phyloP scores from a whole-genome alignment of 345 rosid genomes.

The Aurinia saxatilis region DNA sequence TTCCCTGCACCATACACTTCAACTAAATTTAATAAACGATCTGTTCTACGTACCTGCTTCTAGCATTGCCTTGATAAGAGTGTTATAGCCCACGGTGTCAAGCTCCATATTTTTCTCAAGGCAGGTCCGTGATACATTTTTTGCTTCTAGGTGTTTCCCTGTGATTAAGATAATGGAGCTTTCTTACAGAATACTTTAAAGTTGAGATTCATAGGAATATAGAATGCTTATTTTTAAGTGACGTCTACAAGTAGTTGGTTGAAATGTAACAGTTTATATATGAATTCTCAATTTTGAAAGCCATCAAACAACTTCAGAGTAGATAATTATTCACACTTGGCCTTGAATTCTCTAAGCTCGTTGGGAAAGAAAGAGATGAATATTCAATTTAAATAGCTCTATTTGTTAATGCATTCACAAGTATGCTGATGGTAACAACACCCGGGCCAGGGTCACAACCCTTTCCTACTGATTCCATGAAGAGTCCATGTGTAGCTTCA shows the following conservation, averaged over 20 bases:
- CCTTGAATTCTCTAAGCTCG: background rate
- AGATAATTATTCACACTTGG: background rate
- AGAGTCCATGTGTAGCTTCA: constrained; percentile 50
- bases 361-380: background rate
- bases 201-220: background rate
- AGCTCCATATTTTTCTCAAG: constrained; percentile 42
- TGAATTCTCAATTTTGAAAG: background rate
- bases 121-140: constrained; percentile 37
- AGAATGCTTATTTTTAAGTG: background rate
- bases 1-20: background rate
- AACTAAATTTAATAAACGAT: background rate
- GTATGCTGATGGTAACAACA: constrained; percentile 55
- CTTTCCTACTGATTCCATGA: constrained; percentile 38
- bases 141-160: constrained; percentile 74
- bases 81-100: constrained; percentile 76
- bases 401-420: constrained; percentile 63
- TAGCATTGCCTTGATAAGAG: constrained; percentile 81
- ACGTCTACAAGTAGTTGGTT: background rate
- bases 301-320: background rate
- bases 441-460: constrained; percentile 39
- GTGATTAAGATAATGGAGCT: constrained; percentile 9
- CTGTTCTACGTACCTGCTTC: constrained; percentile 64
- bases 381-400: constrained; percentile 38
- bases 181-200: background rate
- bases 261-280: background rate